phyloP scores from a whole-genome alignment of 2,329 filamentous ascomycete genomes.

The Hirsutella thompsonii region DNA sequence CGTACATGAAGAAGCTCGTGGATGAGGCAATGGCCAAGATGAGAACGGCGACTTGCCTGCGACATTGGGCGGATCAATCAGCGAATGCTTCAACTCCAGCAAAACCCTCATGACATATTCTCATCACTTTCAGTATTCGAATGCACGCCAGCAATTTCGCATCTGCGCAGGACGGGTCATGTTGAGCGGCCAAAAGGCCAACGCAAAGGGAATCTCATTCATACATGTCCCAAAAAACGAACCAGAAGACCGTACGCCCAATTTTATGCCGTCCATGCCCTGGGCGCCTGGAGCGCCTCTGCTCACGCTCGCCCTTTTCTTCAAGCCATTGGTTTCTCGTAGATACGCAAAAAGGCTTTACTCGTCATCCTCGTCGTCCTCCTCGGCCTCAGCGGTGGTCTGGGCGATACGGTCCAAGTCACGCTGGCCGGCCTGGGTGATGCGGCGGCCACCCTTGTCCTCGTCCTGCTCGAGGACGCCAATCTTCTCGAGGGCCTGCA shows the following conservation, averaged over 20 bases:
- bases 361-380: conserved; percentile 56
- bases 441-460: conserved; percentile 96
- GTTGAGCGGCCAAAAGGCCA: conserved; percentile 24
- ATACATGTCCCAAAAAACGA: conserved; percentile 19
- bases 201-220: conserved; percentile 18
- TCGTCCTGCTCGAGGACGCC: conserved; percentile 95
- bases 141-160: too few species aligned
- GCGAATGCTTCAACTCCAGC: too few species aligned
- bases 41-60: too few species aligned
- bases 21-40: too few species aligned
- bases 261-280: conserved; percentile 2
- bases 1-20: too few species aligned
- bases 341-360: conserved; percentile 26
- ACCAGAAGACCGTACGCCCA: conserved; percentile 28
- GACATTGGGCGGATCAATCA: too few species aligned
- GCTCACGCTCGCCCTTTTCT: too few species aligned
- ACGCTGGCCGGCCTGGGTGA: conserved; percentile 96
- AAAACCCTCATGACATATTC: too few species aligned
- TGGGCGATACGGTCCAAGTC: conserved; percentile 95
- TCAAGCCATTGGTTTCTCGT: background rate
- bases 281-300: background rate
- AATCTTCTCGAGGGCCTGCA: conserved; percentile 98
- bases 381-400: conserved; percentile 62
- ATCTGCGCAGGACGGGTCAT: conserved; percentile 12
- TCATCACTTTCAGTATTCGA: too few species aligned